Conservation (phyloP, 768 basidiomycete genomes). For the Gautieria morchelliformis region DNA sequence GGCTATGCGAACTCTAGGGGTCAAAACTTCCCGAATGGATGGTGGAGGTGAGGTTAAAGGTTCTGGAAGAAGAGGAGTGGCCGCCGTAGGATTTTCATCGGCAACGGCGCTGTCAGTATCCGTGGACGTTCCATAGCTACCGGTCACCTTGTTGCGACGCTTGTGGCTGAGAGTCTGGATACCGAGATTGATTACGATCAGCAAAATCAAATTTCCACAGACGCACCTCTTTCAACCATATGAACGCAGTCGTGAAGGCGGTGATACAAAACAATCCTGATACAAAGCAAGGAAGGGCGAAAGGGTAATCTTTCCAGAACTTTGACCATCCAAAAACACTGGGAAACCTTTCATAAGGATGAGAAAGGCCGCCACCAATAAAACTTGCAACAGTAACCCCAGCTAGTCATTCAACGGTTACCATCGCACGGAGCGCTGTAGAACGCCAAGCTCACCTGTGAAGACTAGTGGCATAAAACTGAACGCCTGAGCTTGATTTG, state of each 20-base stretch:
- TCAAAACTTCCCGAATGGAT: not conserved
- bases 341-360: not conserved
- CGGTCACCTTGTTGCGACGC: not conserved
- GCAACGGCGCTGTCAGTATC: not conserved
- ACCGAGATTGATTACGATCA: not conserved
- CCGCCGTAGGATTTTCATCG: not conserved
- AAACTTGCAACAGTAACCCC: constrained; percentile 15
- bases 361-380: not conserved
- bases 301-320: not conserved
- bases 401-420: not conserved
- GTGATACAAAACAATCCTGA: not conserved
- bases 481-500: constrained; percentile 61
- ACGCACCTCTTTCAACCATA: not conserved
- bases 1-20: not conserved
- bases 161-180: no score
- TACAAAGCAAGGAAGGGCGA: not conserved
- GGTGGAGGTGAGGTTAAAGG: not conserved
- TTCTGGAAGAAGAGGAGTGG: not conserved
- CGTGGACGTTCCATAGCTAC: not conserved
- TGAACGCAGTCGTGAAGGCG: not conserved
- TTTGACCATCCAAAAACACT: not conserved
- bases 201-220: not conserved
- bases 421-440: constrained; percentile 15
- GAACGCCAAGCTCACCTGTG: constrained; percentile 25
- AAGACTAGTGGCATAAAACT: constrained; percentile 28